These are phyloP conservation scores for Paramecium sexaurelia DNA, from an alignment of 73 alveolate species.

Conservation along the genomic window DNA sequence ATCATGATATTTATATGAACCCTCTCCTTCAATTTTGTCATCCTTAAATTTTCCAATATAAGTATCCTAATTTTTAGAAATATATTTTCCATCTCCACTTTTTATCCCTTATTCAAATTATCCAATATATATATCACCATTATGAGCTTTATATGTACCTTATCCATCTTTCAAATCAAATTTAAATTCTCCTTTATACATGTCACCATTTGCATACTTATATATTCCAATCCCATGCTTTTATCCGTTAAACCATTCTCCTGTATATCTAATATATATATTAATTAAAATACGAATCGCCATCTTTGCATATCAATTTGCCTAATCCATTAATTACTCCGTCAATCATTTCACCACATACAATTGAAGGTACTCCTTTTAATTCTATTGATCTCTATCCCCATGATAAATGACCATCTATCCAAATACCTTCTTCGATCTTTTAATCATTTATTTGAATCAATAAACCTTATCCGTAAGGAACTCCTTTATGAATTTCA, in stretches of 20 bases:
- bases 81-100: constrained; percentile 4
- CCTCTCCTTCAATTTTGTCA: constrained; percentile 13
- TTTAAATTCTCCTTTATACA: constrained; percentile 17
- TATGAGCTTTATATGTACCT: constrained; percentile 33
- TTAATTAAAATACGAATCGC: neutral
- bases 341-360: constrained; percentile 28
- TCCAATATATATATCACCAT: neutral
- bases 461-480: neutral
- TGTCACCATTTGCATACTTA: constrained; percentile 35
- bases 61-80: neutral
- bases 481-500: neutral
- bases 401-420: constrained; percentile 14
- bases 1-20: constrained; percentile 7
- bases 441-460: neutral
- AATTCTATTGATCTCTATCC: neutral
- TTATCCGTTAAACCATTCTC: constrained; percentile 16
- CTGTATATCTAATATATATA: neutral
- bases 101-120: neutral
- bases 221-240: constrained; percentile 52
- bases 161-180: constrained; percentile 25
- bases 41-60: constrained; percentile 23
- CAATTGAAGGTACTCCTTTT: neutral
- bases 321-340: constrained; percentile 39
- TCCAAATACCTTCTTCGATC: constrained; percentile 16
- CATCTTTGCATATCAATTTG: constrained; percentile 27